Base-by-base conservation (phyloP, 495 filamentous ascomycete species). In the Daldinia childiae region DNA sequence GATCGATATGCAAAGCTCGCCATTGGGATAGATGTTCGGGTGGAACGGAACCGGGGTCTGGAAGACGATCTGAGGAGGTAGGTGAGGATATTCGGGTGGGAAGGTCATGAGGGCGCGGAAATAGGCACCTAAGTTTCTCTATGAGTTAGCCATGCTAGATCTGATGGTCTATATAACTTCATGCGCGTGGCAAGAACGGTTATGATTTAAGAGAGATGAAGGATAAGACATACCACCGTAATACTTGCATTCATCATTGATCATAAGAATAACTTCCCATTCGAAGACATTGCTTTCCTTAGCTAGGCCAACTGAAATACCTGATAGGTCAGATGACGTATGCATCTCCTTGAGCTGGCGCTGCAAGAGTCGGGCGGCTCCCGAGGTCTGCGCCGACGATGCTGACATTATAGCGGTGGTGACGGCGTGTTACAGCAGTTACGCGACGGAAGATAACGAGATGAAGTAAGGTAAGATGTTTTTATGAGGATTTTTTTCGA, bases 201-300 rank as follows among this genome's bases (percentile, higher is more conserved):
- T 45, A 34, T 34, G 32, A 34, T 34, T 36, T 36, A 36, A 12
- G 52, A 29, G 62, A 14, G 54, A 38, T 51, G 29, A 11, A 65
- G 7, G 48, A 43, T 36, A 58, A 15, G n/a, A 73, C 77, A 32
- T 81, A 90, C 82, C 95, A 72, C 95, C 96, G 76, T 98, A 99
- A 76, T 93, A 90, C 80, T 96, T 95, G 80, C 93, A 95, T 73
- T 99, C 95, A 75, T 99, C 95, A 32, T 87, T 92, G 74, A 99
- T 95, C 95, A 99, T 99, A 36, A 99, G 87, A 91, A 97, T 97
- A 15, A 99, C 93, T 79, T 98, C 95, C 95, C 95, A 99, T 83
- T 98, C 91, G 71, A 97, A 98, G n/a, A 98, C 90, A 77, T 97
- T 98, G 82, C 84, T 90, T 73, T 91, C 84, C 68, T 90, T 89